phyloP scores from a whole-genome alignment of 164 flowering plant species.

The Vitis vinifera region DNA sequence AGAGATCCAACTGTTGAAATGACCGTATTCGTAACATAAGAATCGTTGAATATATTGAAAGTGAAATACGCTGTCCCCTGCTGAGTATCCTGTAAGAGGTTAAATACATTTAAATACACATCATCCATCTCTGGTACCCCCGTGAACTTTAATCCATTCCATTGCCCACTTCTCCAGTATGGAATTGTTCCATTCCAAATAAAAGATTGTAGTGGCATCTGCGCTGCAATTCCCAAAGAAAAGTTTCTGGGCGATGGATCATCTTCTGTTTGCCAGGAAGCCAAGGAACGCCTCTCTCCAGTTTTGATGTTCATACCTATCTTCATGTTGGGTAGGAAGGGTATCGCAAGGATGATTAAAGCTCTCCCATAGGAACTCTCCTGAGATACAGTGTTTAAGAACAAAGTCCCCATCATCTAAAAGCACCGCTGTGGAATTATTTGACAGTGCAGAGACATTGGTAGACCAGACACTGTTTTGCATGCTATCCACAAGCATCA shows the following conservation, averaged over 20 bases:
- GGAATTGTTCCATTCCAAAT: slow-evolving; percentile 10
- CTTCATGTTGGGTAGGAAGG: slow-evolving; percentile 24
- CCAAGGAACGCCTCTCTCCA: slow-evolving; percentile 8
- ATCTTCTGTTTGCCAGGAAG: slow-evolving; percentile 34
- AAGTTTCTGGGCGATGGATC: slow-evolving; percentile 36
- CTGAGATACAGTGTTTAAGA: not conserved
- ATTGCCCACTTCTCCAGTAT: slow-evolving; percentile 24
- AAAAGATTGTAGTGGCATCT: slow-evolving; percentile 13
- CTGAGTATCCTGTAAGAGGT: not conserved
- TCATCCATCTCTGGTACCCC: slow-evolving; percentile 11
- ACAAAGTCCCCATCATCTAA: slow-evolving; percentile 26
- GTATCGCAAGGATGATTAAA: slow-evolving; percentile 37
- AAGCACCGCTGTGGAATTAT: slow-evolving; percentile 8
- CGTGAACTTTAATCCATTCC: slow-evolving; percentile 19
- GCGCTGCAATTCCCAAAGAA: slow-evolving; percentile 9
- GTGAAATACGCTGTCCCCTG: slow-evolving; percentile 7
- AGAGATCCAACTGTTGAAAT: slow-evolving; percentile 1
- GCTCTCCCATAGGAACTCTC: slow-evolving; percentile 30
- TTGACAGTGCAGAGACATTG: not conserved
- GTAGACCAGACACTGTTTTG: slow-evolving; percentile 25
- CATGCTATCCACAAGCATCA: slow-evolving; percentile 22
- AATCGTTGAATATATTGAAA: not conserved
- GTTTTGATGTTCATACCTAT: slow-evolving; percentile 15
- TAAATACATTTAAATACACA: not conserved
- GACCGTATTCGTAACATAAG: not conserved